phyloP scores from a whole-genome alignment of 192 early-diverging fungal genomes.

The Coemansia sp. region DNA sequence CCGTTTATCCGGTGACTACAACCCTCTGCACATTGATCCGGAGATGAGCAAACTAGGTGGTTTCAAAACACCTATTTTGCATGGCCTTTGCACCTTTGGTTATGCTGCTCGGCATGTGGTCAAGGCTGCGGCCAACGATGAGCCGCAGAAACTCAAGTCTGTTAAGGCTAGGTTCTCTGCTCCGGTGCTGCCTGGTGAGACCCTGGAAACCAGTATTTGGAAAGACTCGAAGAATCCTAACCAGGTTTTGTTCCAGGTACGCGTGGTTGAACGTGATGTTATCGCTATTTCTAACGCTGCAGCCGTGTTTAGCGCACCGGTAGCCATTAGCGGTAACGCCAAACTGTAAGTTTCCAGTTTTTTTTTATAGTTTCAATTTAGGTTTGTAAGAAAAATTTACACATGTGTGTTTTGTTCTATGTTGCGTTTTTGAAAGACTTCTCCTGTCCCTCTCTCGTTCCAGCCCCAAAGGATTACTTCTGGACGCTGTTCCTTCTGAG shows the following conservation, averaged over 20 bases:
- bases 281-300: conserved; percentile 92
- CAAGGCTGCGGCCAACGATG: conserved; percentile 71
- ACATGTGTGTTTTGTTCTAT: no score
- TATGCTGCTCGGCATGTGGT: conserved; percentile 90
- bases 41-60: conserved; percentile 90
- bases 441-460: no score
- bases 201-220: conserved; percentile 98
- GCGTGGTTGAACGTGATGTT: conserved; percentile 89
- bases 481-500: no score
- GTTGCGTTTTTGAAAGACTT: no score
- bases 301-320: conserved; percentile 67
- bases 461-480: no score
- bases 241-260: conserved; percentile 92
- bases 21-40: conserved; percentile 98
- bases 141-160: conserved; percentile 68
- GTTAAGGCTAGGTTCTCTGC: conserved; percentile 91
- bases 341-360: conserved; percentile 26
- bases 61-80: conserved; percentile 95
- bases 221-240: conserved; percentile 65
- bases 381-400: no score
- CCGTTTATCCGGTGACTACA: conserved; percentile 92
- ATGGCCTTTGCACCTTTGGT: conserved; percentile 94
- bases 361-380: not conserved
- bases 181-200: conserved; percentile 95
- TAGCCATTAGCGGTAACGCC: conserved; percentile 20